These are phyloP conservation scores for Leccinum cinnamomeum DNA, from an alignment of 1,284 basidiomycete genomes.

Conservation along the genomic window DNA sequence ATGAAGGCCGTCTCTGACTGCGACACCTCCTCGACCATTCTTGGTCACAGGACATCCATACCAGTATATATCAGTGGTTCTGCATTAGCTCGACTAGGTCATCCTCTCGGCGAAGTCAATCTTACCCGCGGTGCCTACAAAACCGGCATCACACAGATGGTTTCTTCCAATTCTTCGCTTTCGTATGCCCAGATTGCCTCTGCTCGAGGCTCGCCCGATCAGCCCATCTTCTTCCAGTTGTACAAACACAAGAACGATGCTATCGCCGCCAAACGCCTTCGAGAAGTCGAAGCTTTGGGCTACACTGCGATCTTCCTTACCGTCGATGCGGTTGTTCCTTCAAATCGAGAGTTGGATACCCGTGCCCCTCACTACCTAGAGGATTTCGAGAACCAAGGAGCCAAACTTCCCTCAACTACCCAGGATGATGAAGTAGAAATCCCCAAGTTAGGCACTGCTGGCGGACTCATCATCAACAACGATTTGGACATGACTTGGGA, in stretches of 20 bases:
- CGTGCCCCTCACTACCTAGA: conserved; percentile 62
- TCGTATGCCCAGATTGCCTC: conserved; percentile 71
- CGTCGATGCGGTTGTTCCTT: conserved; percentile 85
- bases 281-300: conserved; percentile 68
- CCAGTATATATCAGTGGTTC: conserved; percentile 86
- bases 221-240: conserved; percentile 82
- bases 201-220: conserved; percentile 53
- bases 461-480: conserved; percentile 59
- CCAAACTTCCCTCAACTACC: conserved; percentile 20
- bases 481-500: conserved; percentile 76
- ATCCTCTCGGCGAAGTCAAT: conserved; percentile 84
- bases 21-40: conserved; percentile 74
- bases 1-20: conserved; percentile 69
- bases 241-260: conserved; percentile 81
- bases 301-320: conserved; percentile 90
- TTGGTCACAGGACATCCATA: conserved; percentile 72
- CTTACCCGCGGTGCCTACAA: conserved; percentile 75
- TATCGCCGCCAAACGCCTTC: conserved; percentile 70
- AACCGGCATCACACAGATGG: conserved; percentile 82
- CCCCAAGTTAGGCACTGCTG: conserved; percentile 57
- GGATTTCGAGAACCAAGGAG: conserved; percentile 50
- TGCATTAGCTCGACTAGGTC: conserved; percentile 88
- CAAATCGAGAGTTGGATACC: conserved; percentile 84
- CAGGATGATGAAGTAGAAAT: conserved; percentile 38
- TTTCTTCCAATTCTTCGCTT: conserved; percentile 85